Conservation (phyloP, 202 grass and related monocot species). For the Hordeum pubiflorum region DNA sequence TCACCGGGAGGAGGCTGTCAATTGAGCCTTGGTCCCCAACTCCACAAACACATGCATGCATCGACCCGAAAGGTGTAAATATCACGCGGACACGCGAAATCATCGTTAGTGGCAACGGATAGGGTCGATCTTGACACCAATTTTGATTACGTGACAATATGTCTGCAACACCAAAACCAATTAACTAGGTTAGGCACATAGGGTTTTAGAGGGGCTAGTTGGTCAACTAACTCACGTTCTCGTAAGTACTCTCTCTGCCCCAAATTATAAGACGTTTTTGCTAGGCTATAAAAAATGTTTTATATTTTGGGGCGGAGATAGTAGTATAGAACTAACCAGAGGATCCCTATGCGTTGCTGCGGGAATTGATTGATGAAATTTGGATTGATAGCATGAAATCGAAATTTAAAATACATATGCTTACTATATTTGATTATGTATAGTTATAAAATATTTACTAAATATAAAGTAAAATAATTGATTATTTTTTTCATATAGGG, state of each 20-base stretch:
- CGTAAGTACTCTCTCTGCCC: no score
- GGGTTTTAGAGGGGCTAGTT: neutral
- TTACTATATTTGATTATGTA: no score
- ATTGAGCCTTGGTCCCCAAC: neutral
- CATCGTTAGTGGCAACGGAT: constrained; percentile 5
- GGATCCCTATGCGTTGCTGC: no score
- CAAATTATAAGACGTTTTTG: no score
- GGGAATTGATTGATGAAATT: no score
- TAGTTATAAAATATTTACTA: no score
- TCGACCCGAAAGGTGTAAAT: neutral
- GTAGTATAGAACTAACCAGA: neutral
- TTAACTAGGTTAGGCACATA: neutral
- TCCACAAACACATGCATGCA: neutral
- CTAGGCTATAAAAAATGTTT: no score
- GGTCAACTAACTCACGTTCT: neutral
- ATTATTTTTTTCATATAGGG: no score
- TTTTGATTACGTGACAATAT: neutral
- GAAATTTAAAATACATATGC: no score
- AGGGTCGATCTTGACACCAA: neutral
- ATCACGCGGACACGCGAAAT: neutral
- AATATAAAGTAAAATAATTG: no score
- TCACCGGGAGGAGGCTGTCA: neutral
- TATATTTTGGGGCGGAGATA: no score
- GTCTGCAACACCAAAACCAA: neutral
- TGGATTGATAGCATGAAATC: no score